Percentiles rank a stretch among this genome's conserved stretches.
These are phyloP conservation scores for Colletotrichum salicis DNA, from an alignment of 2,329 filamentous ascomycete species.

Conservation along the genomic window DNA sequence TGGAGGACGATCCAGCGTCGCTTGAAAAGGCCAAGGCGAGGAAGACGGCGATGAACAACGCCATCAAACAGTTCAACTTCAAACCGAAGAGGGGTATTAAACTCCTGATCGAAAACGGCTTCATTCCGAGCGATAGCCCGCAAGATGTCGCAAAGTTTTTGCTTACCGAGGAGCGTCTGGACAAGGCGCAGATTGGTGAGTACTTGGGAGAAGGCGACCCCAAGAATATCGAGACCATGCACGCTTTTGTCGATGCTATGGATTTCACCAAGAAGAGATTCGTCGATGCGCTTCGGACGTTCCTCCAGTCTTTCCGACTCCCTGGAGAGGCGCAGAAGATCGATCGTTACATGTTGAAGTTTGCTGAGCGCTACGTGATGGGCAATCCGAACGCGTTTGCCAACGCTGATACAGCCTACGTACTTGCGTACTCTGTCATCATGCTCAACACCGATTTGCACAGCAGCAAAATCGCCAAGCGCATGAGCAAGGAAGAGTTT, in stretches of 20 bases:
- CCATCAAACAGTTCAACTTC: conserved; percentile 93
- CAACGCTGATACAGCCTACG: conserved; percentile 97
- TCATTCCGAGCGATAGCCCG: conserved; percentile 82
- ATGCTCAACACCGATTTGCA: conserved; percentile 96
- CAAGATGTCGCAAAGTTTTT: conserved; percentile 88
- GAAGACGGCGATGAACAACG: conserved; percentile 92
- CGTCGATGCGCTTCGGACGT: conserved; percentile 89
- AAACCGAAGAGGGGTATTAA: conserved; percentile 97
- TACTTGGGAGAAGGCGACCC: conserved; percentile 94
- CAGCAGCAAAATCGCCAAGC: conserved; percentile 82
- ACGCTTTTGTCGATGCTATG: conserved; percentile 96
- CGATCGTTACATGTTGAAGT: conserved; percentile 99
- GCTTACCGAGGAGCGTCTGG: conserved; percentile 81
- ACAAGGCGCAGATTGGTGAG: conserved; percentile 93
- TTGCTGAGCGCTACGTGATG: conserved; percentile 93
- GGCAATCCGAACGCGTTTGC: conserved; percentile 98
- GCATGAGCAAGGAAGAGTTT: conserved; percentile 97
- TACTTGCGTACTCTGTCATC: conserved; percentile 95
- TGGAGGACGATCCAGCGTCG: conserved; percentile 91
- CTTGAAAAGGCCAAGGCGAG: conserved; percentile 94
- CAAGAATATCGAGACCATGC: conserved; percentile 88
- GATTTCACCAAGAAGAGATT: conserved; percentile 92
- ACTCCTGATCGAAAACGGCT: conserved; percentile 82
- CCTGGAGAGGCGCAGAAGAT: conserved; percentile 99
- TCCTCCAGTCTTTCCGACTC: conserved; percentile 92